These are phyloP conservation scores for Colletotrichum tamarilloi DNA, from an alignment of 2,329 filamentous ascomycete genomes.

Conservation along the genomic window DNA sequence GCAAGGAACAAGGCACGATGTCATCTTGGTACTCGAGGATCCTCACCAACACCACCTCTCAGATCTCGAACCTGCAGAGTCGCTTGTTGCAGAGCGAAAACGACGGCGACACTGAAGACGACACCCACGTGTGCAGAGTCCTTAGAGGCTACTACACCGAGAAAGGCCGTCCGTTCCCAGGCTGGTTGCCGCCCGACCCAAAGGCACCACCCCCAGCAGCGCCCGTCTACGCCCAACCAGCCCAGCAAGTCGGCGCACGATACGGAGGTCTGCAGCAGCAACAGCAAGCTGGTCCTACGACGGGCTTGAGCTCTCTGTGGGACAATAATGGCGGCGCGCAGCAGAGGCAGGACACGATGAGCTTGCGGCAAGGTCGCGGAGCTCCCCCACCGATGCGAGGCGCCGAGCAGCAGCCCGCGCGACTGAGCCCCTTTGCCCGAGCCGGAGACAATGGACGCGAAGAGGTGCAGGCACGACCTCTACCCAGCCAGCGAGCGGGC, in stretches of 20 bases:
- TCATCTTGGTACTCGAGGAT: slow-evolving; percentile 85
- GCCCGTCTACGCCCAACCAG: slow-evolving; percentile 61
- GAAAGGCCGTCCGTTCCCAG: slow-evolving; percentile 82
- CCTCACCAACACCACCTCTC: slow-evolving; percentile 72
- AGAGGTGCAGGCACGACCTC: slow-evolving; percentile 63
- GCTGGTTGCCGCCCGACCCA: slow-evolving; percentile 92
- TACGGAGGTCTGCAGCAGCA: slow-evolving; percentile 60
- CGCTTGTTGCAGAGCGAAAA: slow-evolving; percentile 75
- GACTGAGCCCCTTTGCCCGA: slow-evolving; percentile 47
- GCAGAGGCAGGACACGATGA: slow-evolving; percentile 52
- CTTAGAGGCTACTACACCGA: slow-evolving; percentile 93
- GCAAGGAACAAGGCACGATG: slow-evolving; percentile 59
- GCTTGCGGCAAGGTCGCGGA: slow-evolving; percentile 57
- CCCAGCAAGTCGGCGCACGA: slow-evolving; percentile 60
- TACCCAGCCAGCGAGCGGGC: slow-evolving; percentile 79
- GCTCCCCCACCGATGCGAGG: slow-evolving; percentile 41
- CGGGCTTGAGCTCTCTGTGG: slow-evolving; percentile 68
- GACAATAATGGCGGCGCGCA: slow-evolving; percentile 53
- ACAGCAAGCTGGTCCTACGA: slow-evolving; percentile 42
- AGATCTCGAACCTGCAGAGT: slow-evolving; percentile 73
- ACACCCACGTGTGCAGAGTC: slow-evolving; percentile 94
- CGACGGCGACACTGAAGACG: slow-evolving; percentile 84
- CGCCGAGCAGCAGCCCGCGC: slow-evolving; percentile 40
- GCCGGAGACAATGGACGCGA: slow-evolving; percentile 43
- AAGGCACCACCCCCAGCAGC: slow-evolving; percentile 72